Conservation (phyloP, 805 yeast genomes). For the Candida multigemmis region DNA sequence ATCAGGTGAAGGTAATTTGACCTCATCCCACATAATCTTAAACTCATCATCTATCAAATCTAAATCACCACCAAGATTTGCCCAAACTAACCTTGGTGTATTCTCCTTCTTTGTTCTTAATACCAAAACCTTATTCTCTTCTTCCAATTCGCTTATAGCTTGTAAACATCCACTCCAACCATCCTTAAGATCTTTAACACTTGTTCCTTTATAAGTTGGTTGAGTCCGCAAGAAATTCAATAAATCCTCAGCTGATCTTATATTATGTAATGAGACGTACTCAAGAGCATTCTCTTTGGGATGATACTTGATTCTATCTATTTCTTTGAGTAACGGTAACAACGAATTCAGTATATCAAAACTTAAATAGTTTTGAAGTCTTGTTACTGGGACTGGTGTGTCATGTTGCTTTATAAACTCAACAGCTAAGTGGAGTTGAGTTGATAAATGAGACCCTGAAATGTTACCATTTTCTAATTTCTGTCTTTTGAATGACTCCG, state of each 20-base stretch:
- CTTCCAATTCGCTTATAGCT: slow-evolving; percentile 72
- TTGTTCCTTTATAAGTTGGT: slow-evolving; percentile 77
- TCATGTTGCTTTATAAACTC: slow-evolving; percentile 76
- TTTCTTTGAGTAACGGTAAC: slow-evolving; percentile 60
- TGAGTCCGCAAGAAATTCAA: slow-evolving; percentile 67
- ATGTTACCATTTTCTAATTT: slow-evolving; percentile 12
- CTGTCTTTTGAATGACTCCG: slow-evolving; percentile 28
- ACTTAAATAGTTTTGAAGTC: slow-evolving; percentile 60
- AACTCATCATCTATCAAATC: slow-evolving; percentile 74
- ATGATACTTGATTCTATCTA: slow-evolving; percentile 70
- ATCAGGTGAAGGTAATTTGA: slow-evolving; percentile 72
- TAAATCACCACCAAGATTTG: slow-evolving; percentile 68
- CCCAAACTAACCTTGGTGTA: slow-evolving; percentile 89
- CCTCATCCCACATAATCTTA: slow-evolving; percentile 68
- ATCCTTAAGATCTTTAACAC: slow-evolving; percentile 74
- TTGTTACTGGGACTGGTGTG: slow-evolving; percentile 56
- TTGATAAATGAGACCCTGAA: slow-evolving; percentile 63
- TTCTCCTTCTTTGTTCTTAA: slow-evolving; percentile 88
- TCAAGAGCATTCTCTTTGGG: slow-evolving; percentile 58
- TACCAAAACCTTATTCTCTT: slow-evolving; percentile 69
- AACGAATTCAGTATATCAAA: slow-evolving; percentile 53
- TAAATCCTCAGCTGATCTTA: slow-evolving; percentile 71
- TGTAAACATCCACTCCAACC: slow-evolving; percentile 92
- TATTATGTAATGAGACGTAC: slow-evolving; percentile 84
- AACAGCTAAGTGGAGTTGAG: slow-evolving; percentile 84